Conservation (phyloP, 345 rosid species). For the Odontarrhena argentea region DNA sequence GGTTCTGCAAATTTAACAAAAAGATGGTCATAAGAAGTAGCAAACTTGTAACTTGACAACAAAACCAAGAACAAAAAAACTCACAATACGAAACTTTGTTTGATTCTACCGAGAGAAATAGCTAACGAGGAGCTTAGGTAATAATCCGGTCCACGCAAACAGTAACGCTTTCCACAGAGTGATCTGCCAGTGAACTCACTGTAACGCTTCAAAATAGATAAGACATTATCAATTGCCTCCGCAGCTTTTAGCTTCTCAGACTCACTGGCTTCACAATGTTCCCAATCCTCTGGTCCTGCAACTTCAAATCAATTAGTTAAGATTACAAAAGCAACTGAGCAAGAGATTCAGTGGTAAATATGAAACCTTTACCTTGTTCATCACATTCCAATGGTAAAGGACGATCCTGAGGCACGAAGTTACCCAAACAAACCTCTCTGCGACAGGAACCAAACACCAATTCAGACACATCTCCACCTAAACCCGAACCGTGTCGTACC, state of each 20-base stretch:
- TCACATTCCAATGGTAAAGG: slow-evolving; percentile 44
- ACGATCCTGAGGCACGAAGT: slow-evolving; percentile 47
- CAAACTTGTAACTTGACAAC: slow-evolving; percentile 14
- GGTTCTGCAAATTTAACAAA: slow-evolving; percentile 54
- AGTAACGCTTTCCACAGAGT: slow-evolving; percentile 63
- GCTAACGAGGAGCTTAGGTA: slow-evolving; percentile 65
- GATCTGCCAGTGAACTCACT: slow-evolving; percentile 65
- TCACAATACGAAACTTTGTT: slow-evolving; percentile 99
- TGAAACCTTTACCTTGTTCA: slow-evolving; percentile 33
- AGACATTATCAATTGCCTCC: slow-evolving; percentile 52
- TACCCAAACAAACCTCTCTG: slow-evolving; percentile 70
- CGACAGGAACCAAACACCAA: slow-evolving; percentile 73
- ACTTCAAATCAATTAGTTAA: neutral
- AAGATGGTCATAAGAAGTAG: slow-evolving; percentile 26
- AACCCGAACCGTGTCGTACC: slow-evolving; percentile 41
- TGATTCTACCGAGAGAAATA: slow-evolving; percentile 99
- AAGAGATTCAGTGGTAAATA: neutral
- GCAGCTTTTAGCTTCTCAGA: slow-evolving; percentile 64
- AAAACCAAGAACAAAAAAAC: slow-evolving; percentile 51
- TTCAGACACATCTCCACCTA: slow-evolving; percentile 49
- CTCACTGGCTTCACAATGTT: slow-evolving; percentile 74
- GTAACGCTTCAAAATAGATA: slow-evolving; percentile 64
- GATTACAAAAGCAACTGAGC: too few relatives aligned
- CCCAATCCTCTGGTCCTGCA: slow-evolving; percentile 61
- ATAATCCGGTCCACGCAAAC: slow-evolving; percentile 48